Conservation (phyloP, 768 basidiomycete genomes). For the Pleurotus giganteus region DNA sequence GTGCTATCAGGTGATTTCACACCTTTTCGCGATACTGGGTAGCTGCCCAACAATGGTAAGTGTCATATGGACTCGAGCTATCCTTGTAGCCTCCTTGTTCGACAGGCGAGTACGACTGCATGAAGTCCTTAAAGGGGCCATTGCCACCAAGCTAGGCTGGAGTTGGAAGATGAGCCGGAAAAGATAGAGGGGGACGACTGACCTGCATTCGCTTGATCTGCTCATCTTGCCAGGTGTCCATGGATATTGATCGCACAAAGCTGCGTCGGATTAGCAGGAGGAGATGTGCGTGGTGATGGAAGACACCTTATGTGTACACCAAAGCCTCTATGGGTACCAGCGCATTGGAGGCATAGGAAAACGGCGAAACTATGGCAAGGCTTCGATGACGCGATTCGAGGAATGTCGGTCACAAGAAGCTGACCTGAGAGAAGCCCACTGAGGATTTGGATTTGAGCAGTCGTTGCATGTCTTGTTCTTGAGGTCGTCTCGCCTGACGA, state of each 20-base stretch:
- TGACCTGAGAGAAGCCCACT: slow-evolving; percentile 88
- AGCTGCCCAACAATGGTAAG: slow-evolving; percentile 93
- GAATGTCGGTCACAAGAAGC: slow-evolving; percentile 11
- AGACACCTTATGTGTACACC: slow-evolving; percentile 87
- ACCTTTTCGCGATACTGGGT: slow-evolving; percentile 95
- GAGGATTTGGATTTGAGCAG: slow-evolving; percentile 87
- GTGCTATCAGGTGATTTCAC: slow-evolving; percentile 13
- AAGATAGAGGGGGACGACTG: slow-evolving; percentile 14
- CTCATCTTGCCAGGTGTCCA: slow-evolving; percentile 95
- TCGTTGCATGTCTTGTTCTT: slow-evolving; percentile 80
- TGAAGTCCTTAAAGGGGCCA: slow-evolving; percentile 74
- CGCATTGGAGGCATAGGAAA: slow-evolving; percentile 90
- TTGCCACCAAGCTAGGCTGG: slow-evolving; percentile 79
- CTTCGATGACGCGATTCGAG: background rate
- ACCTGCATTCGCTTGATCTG: slow-evolving; percentile 92
- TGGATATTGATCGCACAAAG: slow-evolving; percentile 90
- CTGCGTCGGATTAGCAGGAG: slow-evolving; percentile 36
- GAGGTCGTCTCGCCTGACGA: slow-evolving; percentile 69
- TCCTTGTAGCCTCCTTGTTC: slow-evolving; percentile 71
- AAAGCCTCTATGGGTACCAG: slow-evolving; percentile 82
- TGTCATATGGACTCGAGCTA: slow-evolving; percentile 62
- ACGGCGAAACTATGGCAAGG: slow-evolving; percentile 62
- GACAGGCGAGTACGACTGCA: slow-evolving; percentile 63
- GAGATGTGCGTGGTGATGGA: slow-evolving; percentile 13
- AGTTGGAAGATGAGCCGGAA: slow-evolving; percentile 10